phyloP scores from a whole-genome alignment of 192 early-diverging fungal genomes.

The Geranomyces variabilis region DNA sequence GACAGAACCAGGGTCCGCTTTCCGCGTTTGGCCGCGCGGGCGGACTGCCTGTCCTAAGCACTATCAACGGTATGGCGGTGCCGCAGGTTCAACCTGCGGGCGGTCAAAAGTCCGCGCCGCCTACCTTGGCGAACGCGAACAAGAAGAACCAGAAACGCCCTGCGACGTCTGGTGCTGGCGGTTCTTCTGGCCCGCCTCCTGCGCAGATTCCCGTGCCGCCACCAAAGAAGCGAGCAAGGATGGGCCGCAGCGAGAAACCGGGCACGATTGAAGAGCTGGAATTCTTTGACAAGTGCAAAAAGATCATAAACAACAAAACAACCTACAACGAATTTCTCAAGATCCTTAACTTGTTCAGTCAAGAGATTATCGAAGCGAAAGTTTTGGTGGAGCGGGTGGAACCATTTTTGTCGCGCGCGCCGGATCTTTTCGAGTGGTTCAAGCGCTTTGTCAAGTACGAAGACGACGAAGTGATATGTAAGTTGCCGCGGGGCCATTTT shows the following conservation, averaged over 20 bases:
- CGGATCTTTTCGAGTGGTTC: conserved; percentile 94
- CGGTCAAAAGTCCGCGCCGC: neutral
- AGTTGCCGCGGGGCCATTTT: conserved; percentile 35
- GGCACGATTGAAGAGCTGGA: conserved; percentile 76
- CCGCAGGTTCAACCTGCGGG: conserved; percentile 23
- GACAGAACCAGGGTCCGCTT: conserved; percentile 31
- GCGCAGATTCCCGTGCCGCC: conserved; percentile 32
- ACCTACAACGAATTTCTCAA: conserved; percentile 97
- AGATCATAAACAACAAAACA: conserved; percentile 80
- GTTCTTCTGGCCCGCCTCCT: neutral
- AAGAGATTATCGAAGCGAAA: conserved; percentile 87
- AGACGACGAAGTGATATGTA: conserved; percentile 69
- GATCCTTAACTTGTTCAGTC: conserved; percentile 89
- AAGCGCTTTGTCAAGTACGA: conserved; percentile 85
- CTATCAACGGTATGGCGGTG: conserved; percentile 55
- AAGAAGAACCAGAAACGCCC: conserved; percentile 37
- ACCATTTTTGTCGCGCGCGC: conserved; percentile 79
- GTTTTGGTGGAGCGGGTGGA: conserved; percentile 82
- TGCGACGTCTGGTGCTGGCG: conserved; percentile 14
- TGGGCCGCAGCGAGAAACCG: conserved; percentile 20
- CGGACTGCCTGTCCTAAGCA: conserved; percentile 40
- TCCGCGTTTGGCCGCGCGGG: conserved; percentile 40
- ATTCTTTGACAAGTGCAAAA: conserved; percentile 92
- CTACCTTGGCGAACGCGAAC: conserved; percentile 23
- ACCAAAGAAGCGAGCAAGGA: conserved; percentile 40